Percentiles rank a stretch among this genome's conserved stretches.
Evolutionary conservation across 257 asterid species (phyloP).

Genomic region (Nemophila menziesii): DNA sequence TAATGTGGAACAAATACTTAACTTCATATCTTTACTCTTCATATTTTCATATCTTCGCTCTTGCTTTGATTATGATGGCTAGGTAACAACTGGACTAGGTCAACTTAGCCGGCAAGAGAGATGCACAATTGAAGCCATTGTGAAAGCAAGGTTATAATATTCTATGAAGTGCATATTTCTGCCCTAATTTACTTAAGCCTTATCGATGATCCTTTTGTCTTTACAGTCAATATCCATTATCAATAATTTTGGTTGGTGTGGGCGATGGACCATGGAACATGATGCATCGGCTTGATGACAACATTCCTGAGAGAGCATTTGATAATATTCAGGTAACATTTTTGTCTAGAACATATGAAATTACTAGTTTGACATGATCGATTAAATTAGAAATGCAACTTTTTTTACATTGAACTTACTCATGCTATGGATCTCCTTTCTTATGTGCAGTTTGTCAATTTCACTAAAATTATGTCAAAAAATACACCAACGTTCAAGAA

Average conservation of each 20-base stretch:
- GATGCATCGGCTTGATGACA: slow-evolving; percentile 78
- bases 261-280: slow-evolving; percentile 91
- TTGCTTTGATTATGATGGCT: not conserved
- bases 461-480: slow-evolving; percentile 73
- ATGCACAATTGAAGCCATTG: slow-evolving; percentile 74
- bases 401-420: not conserved
- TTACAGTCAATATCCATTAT: slow-evolving; percentile 54
- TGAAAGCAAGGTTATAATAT: slow-evolving; percentile 56
- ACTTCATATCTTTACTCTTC: not conserved
- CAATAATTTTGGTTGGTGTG: slow-evolving; percentile 69
- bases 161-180: not conserved
- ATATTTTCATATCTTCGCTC: not conserved
- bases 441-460: slow-evolving; percentile 62
- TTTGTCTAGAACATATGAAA: not conserved
- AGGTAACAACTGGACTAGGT: slow-evolving; percentile 59
- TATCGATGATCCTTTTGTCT: slow-evolving; percentile 11
- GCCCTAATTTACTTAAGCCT: slow-evolving; percentile 2
- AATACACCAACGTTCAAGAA: slow-evolving; percentile 42
- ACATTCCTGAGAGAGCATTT: slow-evolving; percentile 64
- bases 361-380: not conserved
- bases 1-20: not conserved
- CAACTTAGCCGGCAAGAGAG: slow-evolving; percentile 69
- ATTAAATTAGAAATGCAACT: slow-evolving; percentile 3
- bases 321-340: slow-evolving; percentile 60
- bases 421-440: not conserved